A percentile compares a stretch with the other conserved stretches of the same genome.
Conservation (phyloP, 1,284 basidiomycete species). For the Boletus sp. region DNA sequence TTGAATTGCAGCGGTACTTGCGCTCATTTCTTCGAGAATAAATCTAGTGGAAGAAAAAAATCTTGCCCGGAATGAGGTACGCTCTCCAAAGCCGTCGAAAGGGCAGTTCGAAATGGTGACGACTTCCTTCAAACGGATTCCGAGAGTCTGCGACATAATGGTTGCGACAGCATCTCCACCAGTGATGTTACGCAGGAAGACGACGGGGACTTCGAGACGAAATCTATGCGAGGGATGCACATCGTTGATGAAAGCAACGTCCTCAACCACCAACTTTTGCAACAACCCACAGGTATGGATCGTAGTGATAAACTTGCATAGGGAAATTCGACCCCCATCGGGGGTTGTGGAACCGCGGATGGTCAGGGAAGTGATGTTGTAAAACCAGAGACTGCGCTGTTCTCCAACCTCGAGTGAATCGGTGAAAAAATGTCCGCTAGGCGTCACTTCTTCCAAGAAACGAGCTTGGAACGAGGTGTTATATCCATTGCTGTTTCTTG, state of each 20-base stretch:
- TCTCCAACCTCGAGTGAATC: neutral
- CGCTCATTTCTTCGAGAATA: conserved; percentile 7
- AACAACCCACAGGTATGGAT: conserved; percentile 1
- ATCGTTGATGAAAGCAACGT: conserved; percentile 11
- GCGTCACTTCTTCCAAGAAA: neutral
- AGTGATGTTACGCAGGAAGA: conserved; percentile 2
- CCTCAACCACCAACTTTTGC: conserved; percentile 4
- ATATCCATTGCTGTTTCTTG: no score
- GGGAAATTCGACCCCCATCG: neutral
- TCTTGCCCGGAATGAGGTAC: neutral
- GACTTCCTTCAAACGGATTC: conserved; percentile 7
- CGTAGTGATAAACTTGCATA: conserved; percentile 1
- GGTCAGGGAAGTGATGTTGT: conserved; percentile 4
- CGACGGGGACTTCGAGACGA: conserved; percentile 7
- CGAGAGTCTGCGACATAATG: conserved; percentile 8
- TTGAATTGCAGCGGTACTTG: neutral
- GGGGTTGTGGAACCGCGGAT: neutral
- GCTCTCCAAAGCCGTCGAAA: conserved; percentile 5
- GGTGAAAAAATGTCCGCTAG: neutral
- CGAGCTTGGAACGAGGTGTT: no score
- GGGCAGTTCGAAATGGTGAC: conserved; percentile 7
- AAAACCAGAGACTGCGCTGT: conserved; percentile 8
- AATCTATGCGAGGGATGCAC: conserved; percentile 13
- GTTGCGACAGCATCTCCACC: conserved; percentile 1
- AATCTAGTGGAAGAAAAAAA: conserved; percentile 4